A percentile compares a stretch with the other conserved stretches of the same genome.
phyloP scores from a whole-genome alignment of 352 stramenopile species.

The Blastocystis sp. region DNA sequence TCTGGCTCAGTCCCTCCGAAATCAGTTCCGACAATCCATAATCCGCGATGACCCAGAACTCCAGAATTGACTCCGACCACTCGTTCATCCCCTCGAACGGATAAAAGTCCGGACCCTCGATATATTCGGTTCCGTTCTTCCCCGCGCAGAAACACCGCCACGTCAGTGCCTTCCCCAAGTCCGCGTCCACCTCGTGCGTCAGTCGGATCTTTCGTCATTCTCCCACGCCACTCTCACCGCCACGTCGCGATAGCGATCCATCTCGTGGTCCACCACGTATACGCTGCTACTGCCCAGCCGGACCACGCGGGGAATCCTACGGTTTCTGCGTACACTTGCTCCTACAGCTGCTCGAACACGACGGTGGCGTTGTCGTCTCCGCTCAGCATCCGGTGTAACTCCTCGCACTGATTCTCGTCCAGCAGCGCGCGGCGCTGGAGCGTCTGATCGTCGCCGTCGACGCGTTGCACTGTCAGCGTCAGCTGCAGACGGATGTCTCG shows the following conservation, averaged over 20 bases:
- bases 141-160: conserved; percentile 1
- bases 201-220: conserved; percentile 6
- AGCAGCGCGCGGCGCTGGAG: neutral
- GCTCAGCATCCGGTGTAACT: neutral
- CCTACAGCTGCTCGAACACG: neutral
- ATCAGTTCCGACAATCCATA: conserved; percentile 38
- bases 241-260: neutral
- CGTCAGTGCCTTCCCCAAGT: neutral
- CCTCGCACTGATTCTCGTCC: neutral
- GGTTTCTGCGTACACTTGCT: no score
- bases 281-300: neutral
- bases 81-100: conserved; percentile 34
- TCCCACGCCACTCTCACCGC: neutral
- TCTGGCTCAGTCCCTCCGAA: conserved; percentile 19
- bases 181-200: neutral
- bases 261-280: conserved; percentile 1
- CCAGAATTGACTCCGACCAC: conserved; percentile 1
- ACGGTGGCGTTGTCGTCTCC: neutral
- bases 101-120: conserved; percentile 4
- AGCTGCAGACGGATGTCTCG: neutral
- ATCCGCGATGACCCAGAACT: conserved; percentile 43
- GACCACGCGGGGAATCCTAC: conserved; percentile 15
- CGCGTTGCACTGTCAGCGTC: neutral
- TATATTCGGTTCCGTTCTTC: conserved; percentile 18
- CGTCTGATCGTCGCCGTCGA: neutral